Percentiles rank a stretch among this genome's conserved stretches.
These are phyloP conservation scores for Silene latifolia DNA, from an alignment of 148 eudicot species.

Conservation along the genomic window DNA sequence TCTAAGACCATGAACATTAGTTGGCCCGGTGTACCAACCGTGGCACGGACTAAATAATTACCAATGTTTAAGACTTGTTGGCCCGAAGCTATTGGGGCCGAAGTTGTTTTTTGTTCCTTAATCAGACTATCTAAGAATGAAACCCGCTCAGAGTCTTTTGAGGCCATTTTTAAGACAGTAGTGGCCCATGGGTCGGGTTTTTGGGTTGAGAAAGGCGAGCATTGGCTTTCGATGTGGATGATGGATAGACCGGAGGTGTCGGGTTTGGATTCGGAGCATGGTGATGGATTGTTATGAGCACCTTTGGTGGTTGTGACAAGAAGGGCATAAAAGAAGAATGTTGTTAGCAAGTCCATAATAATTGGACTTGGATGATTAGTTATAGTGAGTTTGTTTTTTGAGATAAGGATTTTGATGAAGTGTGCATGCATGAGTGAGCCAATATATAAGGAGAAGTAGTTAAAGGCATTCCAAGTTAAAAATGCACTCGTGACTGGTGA, in stretches of 20 bases:
- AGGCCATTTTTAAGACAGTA: conserved; percentile 71
- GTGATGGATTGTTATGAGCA: conserved; percentile 36
- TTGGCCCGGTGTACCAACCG: conserved; percentile 77
- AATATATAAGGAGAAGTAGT: conserved; percentile 16
- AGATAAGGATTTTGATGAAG: conserved; percentile 18
- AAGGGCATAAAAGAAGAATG: conserved; percentile 34
- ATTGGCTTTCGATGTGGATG: conserved; percentile 63
- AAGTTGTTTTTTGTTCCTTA: conserved; percentile 34
- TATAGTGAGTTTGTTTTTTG: conserved; percentile 9
- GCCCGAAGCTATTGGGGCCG: conserved; percentile 73
- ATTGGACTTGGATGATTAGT: conserved; percentile 23
- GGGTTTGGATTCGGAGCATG: conserved; percentile 36
- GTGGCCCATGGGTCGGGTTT: conserved; percentile 50
- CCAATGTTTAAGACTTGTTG: conserved; percentile 67
- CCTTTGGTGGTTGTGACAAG: conserved; percentile 29
- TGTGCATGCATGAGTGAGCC: conserved; percentile 21
- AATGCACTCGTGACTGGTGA: neutral
- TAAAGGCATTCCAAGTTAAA: neutral
- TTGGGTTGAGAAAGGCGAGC: conserved; percentile 66
- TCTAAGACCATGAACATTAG: conserved; percentile 86
- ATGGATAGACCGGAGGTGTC: conserved; percentile 52
- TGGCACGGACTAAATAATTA: conserved; percentile 68
- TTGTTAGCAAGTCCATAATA: conserved; percentile 34
- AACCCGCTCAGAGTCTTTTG: conserved; percentile 61
- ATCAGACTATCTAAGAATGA: conserved; percentile 61